Evolutionary conservation across 2,329 filamentous ascomycete genomes (phyloP).

Genomic region (Davidsoniella eucalypti): DNA sequence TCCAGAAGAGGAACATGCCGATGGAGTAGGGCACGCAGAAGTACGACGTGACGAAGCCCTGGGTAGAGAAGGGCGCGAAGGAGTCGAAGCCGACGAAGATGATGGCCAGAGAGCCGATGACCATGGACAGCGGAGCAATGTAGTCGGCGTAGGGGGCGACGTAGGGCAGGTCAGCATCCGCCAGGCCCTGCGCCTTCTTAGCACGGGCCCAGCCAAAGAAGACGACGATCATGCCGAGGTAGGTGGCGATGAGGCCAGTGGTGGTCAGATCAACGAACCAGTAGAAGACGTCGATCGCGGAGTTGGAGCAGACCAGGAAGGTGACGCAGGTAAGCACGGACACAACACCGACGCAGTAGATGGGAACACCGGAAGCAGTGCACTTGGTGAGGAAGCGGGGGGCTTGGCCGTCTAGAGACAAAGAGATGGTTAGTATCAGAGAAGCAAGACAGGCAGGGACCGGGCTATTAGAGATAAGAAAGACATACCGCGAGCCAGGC

Average conservation of each 20-base stretch:
- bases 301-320: constrained; percentile 33
- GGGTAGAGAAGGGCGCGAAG: constrained; percentile 32
- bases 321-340: constrained; percentile 37
- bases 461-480: background rate
- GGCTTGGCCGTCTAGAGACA: constrained; percentile 27
- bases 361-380: constrained; percentile 43
- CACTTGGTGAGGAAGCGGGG: constrained; percentile 38
- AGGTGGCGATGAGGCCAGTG: constrained; percentile 43
- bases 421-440: constrained; percentile 14
- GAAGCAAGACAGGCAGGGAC: too few relatives aligned
- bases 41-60: constrained; percentile 29
- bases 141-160: constrained; percentile 22
- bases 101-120: constrained; percentile 30
- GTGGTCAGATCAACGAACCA: constrained; percentile 42
- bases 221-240: constrained; percentile 34
- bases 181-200: constrained; percentile 33
- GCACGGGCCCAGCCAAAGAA: constrained; percentile 35
- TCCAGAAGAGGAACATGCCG: constrained; percentile 48
- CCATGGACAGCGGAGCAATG: constrained; percentile 20
- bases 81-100: constrained; percentile 40
- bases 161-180: constrained; percentile 32
- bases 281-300: constrained; percentile 31
- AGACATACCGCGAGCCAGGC: constrained; percentile 25
- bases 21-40: constrained; percentile 36
- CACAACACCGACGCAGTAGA: constrained; percentile 38